A percentile compares a stretch with the other conserved stretches of the same genome.
These are phyloP conservation scores for Sporothrix variecibatus DNA, from an alignment of 2,329 filamentous ascomycete species.

Conservation along the genomic window DNA sequence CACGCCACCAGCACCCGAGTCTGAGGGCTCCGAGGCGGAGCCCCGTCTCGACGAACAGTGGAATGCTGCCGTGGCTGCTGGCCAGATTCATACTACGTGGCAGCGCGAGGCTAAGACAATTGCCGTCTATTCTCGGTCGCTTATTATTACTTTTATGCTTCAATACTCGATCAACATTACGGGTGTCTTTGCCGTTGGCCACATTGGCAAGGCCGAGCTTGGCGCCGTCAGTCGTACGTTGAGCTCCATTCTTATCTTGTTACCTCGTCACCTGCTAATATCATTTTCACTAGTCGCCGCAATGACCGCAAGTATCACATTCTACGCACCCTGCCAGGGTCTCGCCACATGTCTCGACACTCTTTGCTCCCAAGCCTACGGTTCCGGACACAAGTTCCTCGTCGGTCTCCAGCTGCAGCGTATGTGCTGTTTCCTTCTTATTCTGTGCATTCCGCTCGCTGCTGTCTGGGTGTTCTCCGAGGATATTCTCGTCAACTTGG, in stretches of 20 bases:
- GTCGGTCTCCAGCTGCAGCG: slow-evolving; percentile 82
- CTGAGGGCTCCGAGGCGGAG: slow-evolving; percentile 27
- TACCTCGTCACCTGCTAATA: neutral
- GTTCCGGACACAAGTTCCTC: slow-evolving; percentile 83
- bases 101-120: slow-evolving; percentile 84
- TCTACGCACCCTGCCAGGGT: slow-evolving; percentile 77
- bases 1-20: neutral
- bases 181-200: slow-evolving; percentile 76
- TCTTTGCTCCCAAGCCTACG: slow-evolving; percentile 90
- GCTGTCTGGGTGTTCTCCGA: slow-evolving; percentile 69
- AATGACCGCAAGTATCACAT: slow-evolving; percentile 80
- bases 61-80: slow-evolving; percentile 80
- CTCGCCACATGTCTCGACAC: slow-evolving; percentile 89
- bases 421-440: slow-evolving; percentile 74
- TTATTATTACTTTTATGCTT: slow-evolving; percentile 73
- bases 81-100: slow-evolving; percentile 87
- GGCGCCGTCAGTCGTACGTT: slow-evolving; percentile 60
- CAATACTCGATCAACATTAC: slow-evolving; percentile 85
- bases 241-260: neutral
- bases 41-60: slow-evolving; percentile 68
- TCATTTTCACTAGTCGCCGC: slow-evolving; percentile 52
- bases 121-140: slow-evolving; percentile 66
- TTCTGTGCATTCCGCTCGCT: slow-evolving; percentile 70
- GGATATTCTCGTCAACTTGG: slow-evolving; percentile 62
- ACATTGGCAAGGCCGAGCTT: slow-evolving; percentile 69